Base-by-base conservation (phyloP, 192 early-diverging fungal species). In the Chytriomyces hyalinus region DNA sequence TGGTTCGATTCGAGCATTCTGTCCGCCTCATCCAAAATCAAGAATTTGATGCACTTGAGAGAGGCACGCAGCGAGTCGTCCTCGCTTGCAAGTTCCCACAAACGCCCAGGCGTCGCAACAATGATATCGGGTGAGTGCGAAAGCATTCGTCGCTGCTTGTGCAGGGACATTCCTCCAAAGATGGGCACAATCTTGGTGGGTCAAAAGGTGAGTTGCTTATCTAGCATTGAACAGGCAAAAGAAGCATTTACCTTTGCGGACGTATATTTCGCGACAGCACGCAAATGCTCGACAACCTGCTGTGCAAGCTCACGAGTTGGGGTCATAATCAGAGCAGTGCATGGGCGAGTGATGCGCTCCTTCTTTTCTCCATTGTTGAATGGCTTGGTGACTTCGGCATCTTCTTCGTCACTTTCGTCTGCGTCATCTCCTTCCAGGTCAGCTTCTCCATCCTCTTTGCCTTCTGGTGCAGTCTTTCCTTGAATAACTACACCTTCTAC, bases 11-110 rank as follows among this genome's bases (percentile, higher is more conserved):
- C 94, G 69, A 99, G 82, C 84, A 99, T 88, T 80, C 96, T 87
- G 80, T 99, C 97, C 4, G 96, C 96, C 85, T 99, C 97, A 82
- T 99, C 97, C 60, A 99, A 81, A 59, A 97, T 90, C 74, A 98
- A 86, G 72, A 92, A 96, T 46, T 80, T 83, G 26, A 93, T 83
- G 17, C 67, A 81, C 49, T 77, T 61, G 10, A 90, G 82, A 15
- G 92, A 75, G 28, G 91, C 87, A 87, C 91, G 94, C 51, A 94
- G 85, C 51, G 92, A 91, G 57, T 94, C 80, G 79, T 50, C 84
- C 79, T 60, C 47, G 6, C 28, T 24, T 61, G 79, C 72, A 6
- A 89, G 66, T 69, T 87, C 87, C 67, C 90, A 87, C 43, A 99
- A 75, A 61, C 97, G 94, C 7, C 97, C 97, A 0, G 97, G 97